Evolutionary conservation across 2,329 filamentous ascomycete genomes (phyloP), one percentile per base, ranked within the genome.

Genomic region (Coniosporium tulheliwenetii): DNA sequence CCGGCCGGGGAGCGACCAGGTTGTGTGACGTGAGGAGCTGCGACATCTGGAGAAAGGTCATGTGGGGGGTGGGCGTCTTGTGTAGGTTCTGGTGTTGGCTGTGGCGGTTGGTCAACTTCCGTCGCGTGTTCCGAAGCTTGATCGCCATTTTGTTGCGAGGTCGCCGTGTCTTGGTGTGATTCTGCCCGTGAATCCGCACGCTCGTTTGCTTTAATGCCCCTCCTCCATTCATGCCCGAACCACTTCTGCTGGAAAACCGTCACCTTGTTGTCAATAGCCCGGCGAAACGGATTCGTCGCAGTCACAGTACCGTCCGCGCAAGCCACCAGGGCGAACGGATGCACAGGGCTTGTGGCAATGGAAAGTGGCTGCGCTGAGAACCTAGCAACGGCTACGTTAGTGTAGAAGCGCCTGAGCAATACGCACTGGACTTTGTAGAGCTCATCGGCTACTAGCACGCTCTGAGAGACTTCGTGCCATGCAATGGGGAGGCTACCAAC

Each of bases 201-300:
- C 19, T 26, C 19, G 19, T 34, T 8, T 34, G 12, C 32, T 14
- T 12, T 34, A 12, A 14, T 12, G 12, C 32, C 32, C 32, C 52
- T 46, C 14, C 63, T 51, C 71, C 72, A 79, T 41, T 76, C 71
- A 47, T 77, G 72, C 16, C 59, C 53, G 47, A 77, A 77, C 69
- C 73, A 75, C 5, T 58, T 65, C 45, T 74, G 70, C 43, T 73
- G 64, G 60, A 64, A 73, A 9, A 67, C 63, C 8, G 61, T 57
- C 8, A 63, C 62, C 45, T 72, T 75, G 10, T 60, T 54, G 41
- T 69, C 66, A 13, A 71, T 46, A 2, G 74, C 52, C 36, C 68
- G 64, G 8, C 63, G 60, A 31, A 75, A 51, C 1, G 71, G 68
- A 47, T 75, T 77, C 2, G 62, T 65, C 1, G 61, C 62, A 7